Base-by-base conservation (phyloP, 2,329 filamentous ascomycete species). In the Mycogone perniciosa region DNA sequence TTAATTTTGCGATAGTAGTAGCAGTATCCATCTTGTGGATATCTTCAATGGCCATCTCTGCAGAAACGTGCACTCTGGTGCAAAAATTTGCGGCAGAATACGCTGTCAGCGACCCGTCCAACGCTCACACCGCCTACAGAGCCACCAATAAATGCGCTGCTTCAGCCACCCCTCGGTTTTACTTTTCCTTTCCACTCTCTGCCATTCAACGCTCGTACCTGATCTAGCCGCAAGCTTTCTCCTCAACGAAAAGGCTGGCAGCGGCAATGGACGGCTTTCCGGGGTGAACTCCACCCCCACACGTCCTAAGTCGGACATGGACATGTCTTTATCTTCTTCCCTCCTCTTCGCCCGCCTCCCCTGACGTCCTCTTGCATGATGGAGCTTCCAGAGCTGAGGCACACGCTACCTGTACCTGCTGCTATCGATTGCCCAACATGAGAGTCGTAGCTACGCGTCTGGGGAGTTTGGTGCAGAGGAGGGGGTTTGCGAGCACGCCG, bases 401-500 rank as follows among this genome's bases (percentile, higher is more conserved):
- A 46, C 13, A 31, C 9, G 3, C 43, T 8, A 6, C 5, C 9
- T 41, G 37, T n/a, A 20, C 8, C 37, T 42, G 34, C 13, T 44
- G 29, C 27, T 31, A 5, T 29, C 10, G 7, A 44, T 47, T 44
- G 46, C 38, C 46, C 48, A 51, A 6, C 27, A 61, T 61, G 60
- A 59, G 57, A 59, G 46, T 55, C 48, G 49, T 34, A 29, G 50
- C 38, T n/a, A 31, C 51, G 35, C 63, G 60, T 8, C 52, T 66
- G 13, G 59, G 58, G 34, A 57, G 62, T 51, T 55, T 65, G 37
- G 60, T 63, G 52, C 72, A 72, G 56, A 68, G 67, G 53, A 71
- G 79, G 48, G 66, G 66, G n/a, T 82, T 82, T 60, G 74, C 77
- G 20, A 71, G 68, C 7, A 73, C 79, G 45, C 50, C 73, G 8